Evolutionary conservation across 1,139 yeast species (phyloP).

Genomic region (Eremothecium coryli): DNA sequence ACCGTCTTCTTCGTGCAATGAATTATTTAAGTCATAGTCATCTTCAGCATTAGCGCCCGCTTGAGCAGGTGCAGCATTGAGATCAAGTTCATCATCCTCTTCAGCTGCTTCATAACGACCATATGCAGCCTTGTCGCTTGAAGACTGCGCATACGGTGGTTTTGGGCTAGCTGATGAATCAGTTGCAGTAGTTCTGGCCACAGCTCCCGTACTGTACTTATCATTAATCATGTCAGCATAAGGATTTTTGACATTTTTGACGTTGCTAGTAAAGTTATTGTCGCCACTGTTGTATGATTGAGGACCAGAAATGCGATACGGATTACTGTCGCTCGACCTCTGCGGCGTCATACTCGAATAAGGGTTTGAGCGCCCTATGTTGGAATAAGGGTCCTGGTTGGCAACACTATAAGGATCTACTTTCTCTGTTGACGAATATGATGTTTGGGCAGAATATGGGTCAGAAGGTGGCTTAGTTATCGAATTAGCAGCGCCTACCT

Average conservation of each 20-base stretch:
- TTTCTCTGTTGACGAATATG: background rate
- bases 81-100: conserved; percentile 19
- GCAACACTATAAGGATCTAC: background rate
- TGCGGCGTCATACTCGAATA: background rate
- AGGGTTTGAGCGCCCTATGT: background rate
- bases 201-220: conserved; percentile 1
- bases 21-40: conserved; percentile 24
- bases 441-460: background rate
- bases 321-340: background rate
- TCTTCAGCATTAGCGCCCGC: conserved; percentile 11
- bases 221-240: conserved; percentile 10
- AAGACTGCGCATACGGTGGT: conserved; percentile 2
- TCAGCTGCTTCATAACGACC: conserved; percentile 8
- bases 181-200: background rate
- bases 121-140: conserved; percentile 2
- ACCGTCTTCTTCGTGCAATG: conserved; percentile 15
- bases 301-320: too few relatives aligned
- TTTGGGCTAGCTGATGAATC: background rate
- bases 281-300: background rate
- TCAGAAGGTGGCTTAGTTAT: background rate
- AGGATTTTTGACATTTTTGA: too few relatives aligned
- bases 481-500: background rate
- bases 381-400: background rate
- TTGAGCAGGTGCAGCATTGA: conserved; percentile 16
- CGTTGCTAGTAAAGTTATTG: too few relatives aligned